Conservation (phyloP, 441 rosid species). For the Omphalea diandra region DNA sequence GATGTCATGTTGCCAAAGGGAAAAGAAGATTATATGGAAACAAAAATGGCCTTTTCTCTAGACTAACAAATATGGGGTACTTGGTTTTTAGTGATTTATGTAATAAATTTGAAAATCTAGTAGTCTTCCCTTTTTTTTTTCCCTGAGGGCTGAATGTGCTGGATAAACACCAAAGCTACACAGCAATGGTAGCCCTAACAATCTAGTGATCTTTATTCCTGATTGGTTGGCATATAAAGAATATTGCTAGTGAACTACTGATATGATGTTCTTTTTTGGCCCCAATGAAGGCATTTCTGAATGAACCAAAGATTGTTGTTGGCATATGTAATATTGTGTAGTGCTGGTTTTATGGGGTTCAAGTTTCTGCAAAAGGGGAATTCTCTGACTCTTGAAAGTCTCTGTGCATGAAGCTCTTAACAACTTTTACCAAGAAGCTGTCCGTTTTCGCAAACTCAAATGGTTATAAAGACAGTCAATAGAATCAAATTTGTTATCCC, state of each 20-base stretch:
- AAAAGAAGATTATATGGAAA: neutral
- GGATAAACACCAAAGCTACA: too few relatives aligned
- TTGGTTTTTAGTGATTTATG: neutral
- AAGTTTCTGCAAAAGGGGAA: neutral
- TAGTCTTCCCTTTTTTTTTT: too few relatives aligned
- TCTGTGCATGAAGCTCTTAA: neutral
- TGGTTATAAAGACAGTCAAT: neutral
- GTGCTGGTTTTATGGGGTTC: neutral
- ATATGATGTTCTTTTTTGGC: too few relatives aligned
- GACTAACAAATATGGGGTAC: neutral
- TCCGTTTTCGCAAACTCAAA: neutral
- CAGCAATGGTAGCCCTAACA: neutral
- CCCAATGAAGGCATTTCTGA: neutral
- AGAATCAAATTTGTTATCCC: neutral
- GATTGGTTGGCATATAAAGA: neutral
- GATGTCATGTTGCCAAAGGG: neutral
- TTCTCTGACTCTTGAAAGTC: neutral
- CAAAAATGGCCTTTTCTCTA: neutral
- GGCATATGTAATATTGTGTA: too few relatives aligned
- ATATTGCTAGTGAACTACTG: too few relatives aligned
- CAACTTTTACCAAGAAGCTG: neutral
- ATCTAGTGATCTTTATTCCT: neutral
- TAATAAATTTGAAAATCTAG: neutral
- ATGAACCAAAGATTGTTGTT: neutral
- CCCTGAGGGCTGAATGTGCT: too few relatives aligned